Percentiles rank a stretch among this genome's conserved stretches.
These are phyloP conservation scores for Chaetothyriales sp. DNA, from an alignment of 2,329 filamentous ascomycete genomes.

Conservation along the genomic window DNA sequence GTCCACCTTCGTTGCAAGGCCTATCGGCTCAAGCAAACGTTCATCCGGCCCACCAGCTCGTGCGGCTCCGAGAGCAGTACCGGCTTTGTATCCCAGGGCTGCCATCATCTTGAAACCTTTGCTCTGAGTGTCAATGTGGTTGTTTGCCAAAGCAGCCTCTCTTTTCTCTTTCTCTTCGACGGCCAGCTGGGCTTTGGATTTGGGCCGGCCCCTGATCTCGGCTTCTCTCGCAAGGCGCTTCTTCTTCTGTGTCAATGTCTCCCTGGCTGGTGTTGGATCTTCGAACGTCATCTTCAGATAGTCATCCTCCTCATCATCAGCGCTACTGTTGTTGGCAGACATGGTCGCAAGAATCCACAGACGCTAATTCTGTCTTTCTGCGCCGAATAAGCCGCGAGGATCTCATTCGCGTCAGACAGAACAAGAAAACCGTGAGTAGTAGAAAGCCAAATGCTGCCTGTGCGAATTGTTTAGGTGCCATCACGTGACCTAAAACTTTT, in stretches of 20 bases:
- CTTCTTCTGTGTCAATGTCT: slow-evolving; percentile 50
- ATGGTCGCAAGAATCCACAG: not conserved
- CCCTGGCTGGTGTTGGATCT: slow-evolving; percentile 43
- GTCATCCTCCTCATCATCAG: slow-evolving; percentile 65
- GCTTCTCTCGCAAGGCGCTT: slow-evolving; percentile 47
- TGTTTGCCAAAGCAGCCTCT: slow-evolving; percentile 63
- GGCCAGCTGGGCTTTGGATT: slow-evolving; percentile 74
- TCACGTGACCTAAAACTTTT: slow-evolving; percentile 2
- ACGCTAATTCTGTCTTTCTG: not conserved
- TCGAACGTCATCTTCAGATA: slow-evolving; percentile 94
- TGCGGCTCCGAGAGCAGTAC: slow-evolving; percentile 58
- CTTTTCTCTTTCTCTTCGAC: slow-evolving; percentile 57
- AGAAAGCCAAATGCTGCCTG: too few species aligned
- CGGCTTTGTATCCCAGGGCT: slow-evolving; percentile 76
- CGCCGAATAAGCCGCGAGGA: not conserved
- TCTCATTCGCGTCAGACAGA: not conserved
- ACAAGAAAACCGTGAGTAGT: too few species aligned
- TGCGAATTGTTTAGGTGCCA: not conserved
- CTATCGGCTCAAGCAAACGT: slow-evolving; percentile 56
- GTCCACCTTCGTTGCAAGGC: slow-evolving; percentile 62
- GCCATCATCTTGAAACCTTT: slow-evolving; percentile 96
- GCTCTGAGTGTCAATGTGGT: slow-evolving; percentile 52
- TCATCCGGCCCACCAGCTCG: slow-evolving; percentile 24
- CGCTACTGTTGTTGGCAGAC: not conserved
- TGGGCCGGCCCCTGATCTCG: slow-evolving; percentile 46